Evolutionary conservation across 2,329 filamentous ascomycete species (phyloP).

Genomic region (Fusarium sp.): DNA sequence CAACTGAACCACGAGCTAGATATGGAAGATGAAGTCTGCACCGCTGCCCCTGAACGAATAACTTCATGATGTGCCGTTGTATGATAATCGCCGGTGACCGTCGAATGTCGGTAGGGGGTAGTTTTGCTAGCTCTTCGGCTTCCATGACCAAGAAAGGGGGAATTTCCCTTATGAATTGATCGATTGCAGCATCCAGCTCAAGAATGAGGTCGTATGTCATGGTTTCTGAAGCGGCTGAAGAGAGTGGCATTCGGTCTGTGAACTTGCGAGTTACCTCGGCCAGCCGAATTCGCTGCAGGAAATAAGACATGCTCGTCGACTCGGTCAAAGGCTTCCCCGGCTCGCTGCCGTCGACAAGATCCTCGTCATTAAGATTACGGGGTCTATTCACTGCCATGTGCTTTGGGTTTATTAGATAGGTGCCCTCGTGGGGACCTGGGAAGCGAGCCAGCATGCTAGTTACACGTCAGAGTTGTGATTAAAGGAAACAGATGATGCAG

Average conservation of each 20-base stretch:
- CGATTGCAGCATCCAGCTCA: conserved; percentile 46
- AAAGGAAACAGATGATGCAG: neutral
- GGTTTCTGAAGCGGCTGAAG: conserved; percentile 43
- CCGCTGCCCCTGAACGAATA: conserved; percentile 47
- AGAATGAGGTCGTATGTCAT: conserved; percentile 46
- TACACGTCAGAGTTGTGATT: conserved; percentile 10
- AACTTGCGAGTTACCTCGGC: conserved; percentile 50
- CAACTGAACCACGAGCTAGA: conserved; percentile 47
- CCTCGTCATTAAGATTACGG: conserved; percentile 51
- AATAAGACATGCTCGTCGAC: conserved; percentile 50
- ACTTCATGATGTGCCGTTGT: conserved; percentile 47
- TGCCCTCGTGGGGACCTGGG: conserved; percentile 47
- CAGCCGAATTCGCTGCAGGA: conserved; percentile 50
- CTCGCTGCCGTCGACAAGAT: conserved; percentile 45
- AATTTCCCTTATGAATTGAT: conserved; percentile 42
- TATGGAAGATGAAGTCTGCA: conserved; percentile 50
- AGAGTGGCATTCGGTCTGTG: conserved; percentile 45
- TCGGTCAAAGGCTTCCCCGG: conserved; percentile 43
- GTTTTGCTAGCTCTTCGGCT: conserved; percentile 22
- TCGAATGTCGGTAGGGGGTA: conserved; percentile 38
- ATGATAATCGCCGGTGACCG: conserved; percentile 40
- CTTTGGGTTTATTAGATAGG: conserved; percentile 49
- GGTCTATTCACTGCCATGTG: conserved; percentile 53
- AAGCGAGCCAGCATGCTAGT: conserved; percentile 50
- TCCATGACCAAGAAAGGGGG: conserved; percentile 45